A percentile compares a stretch with the other conserved stretches of the same genome.
Conservation (phyloP, 352 stramenopile species). For the Phytophthora vignae region DNA sequence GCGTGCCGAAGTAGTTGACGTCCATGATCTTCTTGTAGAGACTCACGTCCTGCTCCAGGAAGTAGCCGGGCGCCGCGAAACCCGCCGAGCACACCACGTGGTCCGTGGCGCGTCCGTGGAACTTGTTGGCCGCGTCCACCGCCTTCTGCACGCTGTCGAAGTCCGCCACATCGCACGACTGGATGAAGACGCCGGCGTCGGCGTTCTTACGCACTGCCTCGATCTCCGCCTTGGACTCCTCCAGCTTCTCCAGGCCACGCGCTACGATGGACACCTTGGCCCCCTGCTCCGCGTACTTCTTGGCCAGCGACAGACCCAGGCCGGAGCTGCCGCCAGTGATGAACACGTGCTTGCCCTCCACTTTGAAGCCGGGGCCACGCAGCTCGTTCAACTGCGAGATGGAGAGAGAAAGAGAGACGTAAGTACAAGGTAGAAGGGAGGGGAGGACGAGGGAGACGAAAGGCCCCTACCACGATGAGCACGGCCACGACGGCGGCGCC, state of each 20-base stretch:
- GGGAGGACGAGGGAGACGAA: background rate
- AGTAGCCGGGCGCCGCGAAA: constrained; percentile 68
- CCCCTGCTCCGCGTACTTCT: constrained; percentile 72
- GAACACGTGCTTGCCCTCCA: constrained; percentile 86
- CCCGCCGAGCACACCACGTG: constrained; percentile 80
- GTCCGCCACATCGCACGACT: constrained; percentile 80
- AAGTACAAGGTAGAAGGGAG: constrained; percentile 1
- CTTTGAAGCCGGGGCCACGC: constrained; percentile 68
- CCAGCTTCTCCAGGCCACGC: constrained; percentile 63
- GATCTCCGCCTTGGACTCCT: constrained; percentile 71
- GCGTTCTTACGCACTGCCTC: constrained; percentile 47
- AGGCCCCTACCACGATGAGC: constrained; percentile 52
- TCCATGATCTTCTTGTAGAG: constrained; percentile 86
- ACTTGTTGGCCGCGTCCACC: constrained; percentile 70
- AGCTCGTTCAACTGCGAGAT: constrained; percentile 69
- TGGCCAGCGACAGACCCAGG: constrained; percentile 71
- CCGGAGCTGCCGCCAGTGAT: constrained; percentile 78
- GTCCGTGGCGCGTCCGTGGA: constrained; percentile 73
- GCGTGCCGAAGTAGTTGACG: constrained; percentile 88
- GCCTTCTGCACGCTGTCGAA: constrained; percentile 66
- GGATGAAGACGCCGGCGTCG: constrained; percentile 60
- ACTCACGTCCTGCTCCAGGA: constrained; percentile 76
- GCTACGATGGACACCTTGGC: constrained; percentile 82
- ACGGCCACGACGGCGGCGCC: constrained; percentile 56
- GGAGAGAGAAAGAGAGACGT: constrained; percentile 3